These are phyloP conservation scores for Eugenia klotzschiana DNA, from an alignment of 441 rosid species.

Conservation along the genomic window DNA sequence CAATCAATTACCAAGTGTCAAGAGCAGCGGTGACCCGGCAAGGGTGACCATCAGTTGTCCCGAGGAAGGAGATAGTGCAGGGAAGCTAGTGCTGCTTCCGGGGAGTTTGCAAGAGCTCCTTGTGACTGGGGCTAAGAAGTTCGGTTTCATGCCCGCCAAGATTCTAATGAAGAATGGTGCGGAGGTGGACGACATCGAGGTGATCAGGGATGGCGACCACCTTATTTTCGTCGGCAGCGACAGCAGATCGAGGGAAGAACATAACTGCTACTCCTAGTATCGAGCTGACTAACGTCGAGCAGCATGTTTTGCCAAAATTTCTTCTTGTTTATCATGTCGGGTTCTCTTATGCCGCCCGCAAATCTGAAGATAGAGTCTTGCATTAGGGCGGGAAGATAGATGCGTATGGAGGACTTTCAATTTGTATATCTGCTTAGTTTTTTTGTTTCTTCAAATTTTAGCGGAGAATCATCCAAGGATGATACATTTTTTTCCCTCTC, in stretches of 20 bases:
- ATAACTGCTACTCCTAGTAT: background rate
- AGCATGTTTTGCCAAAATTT: background rate
- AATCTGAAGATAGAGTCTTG: background rate
- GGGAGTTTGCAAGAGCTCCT: conserved; percentile 35
- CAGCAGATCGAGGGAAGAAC: background rate
- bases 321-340: background rate
- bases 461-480: background rate
- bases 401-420: background rate
- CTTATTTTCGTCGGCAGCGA: conserved; percentile 24
- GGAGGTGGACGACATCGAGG: conserved; percentile 49
- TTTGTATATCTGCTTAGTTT: background rate
- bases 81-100: conserved; percentile 48
- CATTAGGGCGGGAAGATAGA: background rate
- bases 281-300: background rate
- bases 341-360: background rate
- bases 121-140: conserved; percentile 38
- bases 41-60: conserved; percentile 52
- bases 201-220: conserved; percentile 64
- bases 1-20: background rate
- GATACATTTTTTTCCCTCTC: background rate
- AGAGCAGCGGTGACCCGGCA: conserved; percentile 1
- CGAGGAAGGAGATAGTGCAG: conserved; percentile 22
- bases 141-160: conserved; percentile 29
- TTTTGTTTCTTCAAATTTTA: background rate
- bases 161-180: conserved; percentile 38